Conservation (phyloP, 495 filamentous ascomycete genomes). For the Pyronema omphalodes region DNA sequence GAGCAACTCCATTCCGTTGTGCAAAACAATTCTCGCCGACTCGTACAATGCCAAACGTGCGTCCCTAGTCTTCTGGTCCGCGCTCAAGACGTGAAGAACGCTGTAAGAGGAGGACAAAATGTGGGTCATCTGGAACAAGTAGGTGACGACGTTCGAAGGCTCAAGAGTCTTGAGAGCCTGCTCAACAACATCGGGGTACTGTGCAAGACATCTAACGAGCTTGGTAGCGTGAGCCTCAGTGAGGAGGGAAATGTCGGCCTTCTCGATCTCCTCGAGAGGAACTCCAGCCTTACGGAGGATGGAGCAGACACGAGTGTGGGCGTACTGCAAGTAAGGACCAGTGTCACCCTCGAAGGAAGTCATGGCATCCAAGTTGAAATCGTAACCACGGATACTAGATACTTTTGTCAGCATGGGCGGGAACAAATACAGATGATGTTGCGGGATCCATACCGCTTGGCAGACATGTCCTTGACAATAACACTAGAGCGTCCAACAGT, state of each 20-base stretch:
- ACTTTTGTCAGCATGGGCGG: background rate
- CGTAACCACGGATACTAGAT: slow-evolving; percentile 41
- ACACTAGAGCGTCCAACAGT: slow-evolving; percentile 43
- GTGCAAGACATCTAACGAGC: slow-evolving; percentile 40
- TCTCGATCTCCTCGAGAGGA: slow-evolving; percentile 30
- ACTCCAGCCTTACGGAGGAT: slow-evolving; percentile 34
- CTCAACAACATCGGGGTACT: slow-evolving; percentile 45
- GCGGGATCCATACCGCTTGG: slow-evolving; percentile 34
- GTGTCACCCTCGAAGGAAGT: slow-evolving; percentile 54
- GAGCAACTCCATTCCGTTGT: slow-evolving; percentile 70
- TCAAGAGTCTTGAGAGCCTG: slow-evolving; percentile 47
- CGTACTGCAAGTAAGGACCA: slow-evolving; percentile 52
- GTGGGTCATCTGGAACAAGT: slow-evolving; percentile 81
- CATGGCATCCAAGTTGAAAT: slow-evolving; percentile 45
- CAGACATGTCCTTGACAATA: slow-evolving; percentile 49
- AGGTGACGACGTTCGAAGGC: slow-evolving; percentile 51
- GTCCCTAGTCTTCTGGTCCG: slow-evolving; percentile 48
- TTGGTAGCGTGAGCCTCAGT: slow-evolving; percentile 41
- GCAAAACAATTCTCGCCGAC: slow-evolving; percentile 53
- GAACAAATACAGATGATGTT: background rate
- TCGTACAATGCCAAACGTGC: slow-evolving; percentile 72
- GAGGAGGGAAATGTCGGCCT: slow-evolving; percentile 39
- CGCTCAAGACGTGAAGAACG: slow-evolving; percentile 59
- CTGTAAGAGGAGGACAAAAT: slow-evolving; percentile 69
- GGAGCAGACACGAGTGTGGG: slow-evolving; percentile 44